These are phyloP conservation scores for Kregervanrija delftensis DNA, from an alignment of 805 yeast genomes.

Conservation along the genomic window DNA sequence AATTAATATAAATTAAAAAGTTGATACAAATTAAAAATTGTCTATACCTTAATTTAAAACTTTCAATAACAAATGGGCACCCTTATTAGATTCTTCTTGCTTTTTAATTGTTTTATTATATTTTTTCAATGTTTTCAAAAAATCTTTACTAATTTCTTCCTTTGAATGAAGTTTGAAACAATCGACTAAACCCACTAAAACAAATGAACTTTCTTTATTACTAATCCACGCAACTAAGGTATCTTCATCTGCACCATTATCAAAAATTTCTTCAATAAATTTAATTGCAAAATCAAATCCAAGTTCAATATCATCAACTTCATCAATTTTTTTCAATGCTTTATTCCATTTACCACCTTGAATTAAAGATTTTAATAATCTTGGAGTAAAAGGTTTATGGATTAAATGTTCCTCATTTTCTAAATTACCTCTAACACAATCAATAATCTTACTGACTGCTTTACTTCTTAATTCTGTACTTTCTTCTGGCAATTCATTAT, in stretches of 20 bases:
- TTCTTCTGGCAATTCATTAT: slow-evolving; percentile 31
- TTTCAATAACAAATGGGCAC: slow-evolving; percentile 47
- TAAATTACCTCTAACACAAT: slow-evolving; percentile 60
- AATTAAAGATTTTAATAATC: slow-evolving; percentile 68
- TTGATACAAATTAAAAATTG: too few relatives aligned
- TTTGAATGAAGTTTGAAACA: slow-evolving; percentile 38
- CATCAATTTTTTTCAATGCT: slow-evolving; percentile 46
- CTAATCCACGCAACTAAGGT: slow-evolving; percentile 56
- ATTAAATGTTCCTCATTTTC: slow-evolving; percentile 60
- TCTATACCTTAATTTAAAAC: slow-evolving; percentile 15
- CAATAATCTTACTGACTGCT: slow-evolving; percentile 52
- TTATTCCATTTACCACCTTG: slow-evolving; percentile 83
- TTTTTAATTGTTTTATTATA: slow-evolving; percentile 37
- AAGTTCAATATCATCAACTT: slow-evolving; percentile 35
- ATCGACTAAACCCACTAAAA: slow-evolving; percentile 75
- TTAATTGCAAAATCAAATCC: slow-evolving; percentile 57
- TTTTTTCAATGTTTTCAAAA: slow-evolving; percentile 48
- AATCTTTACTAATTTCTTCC: slow-evolving; percentile 35
- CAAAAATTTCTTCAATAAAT: slow-evolving; percentile 36
- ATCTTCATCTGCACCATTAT: slow-evolving; percentile 46
- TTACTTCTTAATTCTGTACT: slow-evolving; percentile 26
- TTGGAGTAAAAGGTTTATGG: slow-evolving; percentile 63
- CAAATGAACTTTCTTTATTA: slow-evolving; percentile 66
- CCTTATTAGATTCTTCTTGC: slow-evolving; percentile 47
- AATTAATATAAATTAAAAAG: too few relatives aligned